These are phyloP conservation scores for Penicillium psychrofluorescens DNA, from an alignment of 495 filamentous ascomycete species.

Conservation along the genomic window DNA sequence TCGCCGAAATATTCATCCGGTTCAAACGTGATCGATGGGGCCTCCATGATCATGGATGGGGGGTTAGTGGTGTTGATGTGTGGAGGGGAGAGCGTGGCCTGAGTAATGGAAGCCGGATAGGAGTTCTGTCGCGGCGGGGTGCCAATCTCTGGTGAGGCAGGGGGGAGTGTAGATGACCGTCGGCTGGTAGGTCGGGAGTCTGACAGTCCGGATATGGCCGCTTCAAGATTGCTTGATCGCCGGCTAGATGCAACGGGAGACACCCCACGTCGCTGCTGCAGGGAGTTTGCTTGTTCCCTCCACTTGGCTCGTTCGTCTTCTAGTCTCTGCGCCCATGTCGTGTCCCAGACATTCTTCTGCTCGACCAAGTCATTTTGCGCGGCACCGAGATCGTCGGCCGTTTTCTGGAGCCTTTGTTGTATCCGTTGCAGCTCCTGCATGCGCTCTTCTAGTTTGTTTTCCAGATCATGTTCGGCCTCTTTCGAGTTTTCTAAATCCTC, in stretches of 20 bases:
- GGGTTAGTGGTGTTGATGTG: conserved; percentile 21
- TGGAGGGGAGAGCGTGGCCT: conserved; percentile 26
- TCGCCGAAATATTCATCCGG: conserved; percentile 61
- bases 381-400: conserved; percentile 53
- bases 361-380: conserved; percentile 57
- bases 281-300: conserved; percentile 50
- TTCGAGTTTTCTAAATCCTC: conserved; percentile 73
- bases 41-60: conserved; percentile 32
- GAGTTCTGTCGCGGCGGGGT: conserved; percentile 38
- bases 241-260: conserved; percentile 41
- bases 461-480: conserved; percentile 55
- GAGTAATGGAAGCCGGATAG: conserved; percentile 30
- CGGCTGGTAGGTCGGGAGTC: conserved; percentile 40
- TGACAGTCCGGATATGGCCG: conserved; percentile 15
- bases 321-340: conserved; percentile 51
- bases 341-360: conserved; percentile 61
- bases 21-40: conserved; percentile 54
- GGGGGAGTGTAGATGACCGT: conserved; percentile 39
- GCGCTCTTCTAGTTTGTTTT: conserved; percentile 49
- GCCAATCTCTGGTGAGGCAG: conserved; percentile 30
- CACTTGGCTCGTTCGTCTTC: conserved; percentile 72
- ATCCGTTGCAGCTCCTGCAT: conserved; percentile 57
- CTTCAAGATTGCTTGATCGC: conserved; percentile 36
- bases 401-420: conserved; percentile 55
- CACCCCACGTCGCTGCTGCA: conserved; percentile 40